phyloP scores from a whole-genome alignment of 176 grass and related monocot species.

The Cocos nucifera region DNA sequence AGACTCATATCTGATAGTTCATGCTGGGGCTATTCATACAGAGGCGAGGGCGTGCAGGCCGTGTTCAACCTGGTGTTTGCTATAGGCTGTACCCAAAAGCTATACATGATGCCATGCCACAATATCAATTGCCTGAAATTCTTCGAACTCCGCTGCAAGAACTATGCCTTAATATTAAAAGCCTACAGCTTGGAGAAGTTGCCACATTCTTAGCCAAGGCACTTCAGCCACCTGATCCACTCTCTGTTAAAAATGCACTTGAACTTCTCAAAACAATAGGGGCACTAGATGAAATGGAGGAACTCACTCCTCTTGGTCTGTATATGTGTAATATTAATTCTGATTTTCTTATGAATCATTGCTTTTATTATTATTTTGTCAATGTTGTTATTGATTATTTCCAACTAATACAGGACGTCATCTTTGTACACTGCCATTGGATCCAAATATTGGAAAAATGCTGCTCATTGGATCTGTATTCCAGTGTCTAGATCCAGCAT shows the following conservation, averaged over 20 bases:
- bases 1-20: not conserved
- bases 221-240: constrained; percentile 69
- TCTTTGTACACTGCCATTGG: constrained; percentile 78
- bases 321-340: not conserved
- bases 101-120: constrained; percentile 74
- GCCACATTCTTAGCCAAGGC: constrained; percentile 80
- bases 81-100: constrained; percentile 92
- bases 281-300: constrained; percentile 73
- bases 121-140: constrained; percentile 98
- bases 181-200: constrained; percentile 67
- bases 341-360: not conserved
- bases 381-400: not conserved
- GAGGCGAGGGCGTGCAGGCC: constrained; percentile 86
- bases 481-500: constrained; percentile 79
- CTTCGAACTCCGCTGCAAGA: constrained; percentile 95
- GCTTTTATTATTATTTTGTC: not conserved
- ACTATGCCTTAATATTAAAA: constrained; percentile 93
- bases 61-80: constrained; percentile 76
- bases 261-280: constrained; percentile 91
- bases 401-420: constrained; percentile 51
- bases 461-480: constrained; percentile 85
- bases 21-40: constrained; percentile 23
- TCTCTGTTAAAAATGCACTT: constrained; percentile 90
- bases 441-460: constrained; percentile 98
- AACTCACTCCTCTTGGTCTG: constrained; percentile 82